Evolutionary conservation across 208 protist species (phyloP), one percentile per base, ranked within the genome.

Genomic region (Tritrichomonas foetus): DNA sequence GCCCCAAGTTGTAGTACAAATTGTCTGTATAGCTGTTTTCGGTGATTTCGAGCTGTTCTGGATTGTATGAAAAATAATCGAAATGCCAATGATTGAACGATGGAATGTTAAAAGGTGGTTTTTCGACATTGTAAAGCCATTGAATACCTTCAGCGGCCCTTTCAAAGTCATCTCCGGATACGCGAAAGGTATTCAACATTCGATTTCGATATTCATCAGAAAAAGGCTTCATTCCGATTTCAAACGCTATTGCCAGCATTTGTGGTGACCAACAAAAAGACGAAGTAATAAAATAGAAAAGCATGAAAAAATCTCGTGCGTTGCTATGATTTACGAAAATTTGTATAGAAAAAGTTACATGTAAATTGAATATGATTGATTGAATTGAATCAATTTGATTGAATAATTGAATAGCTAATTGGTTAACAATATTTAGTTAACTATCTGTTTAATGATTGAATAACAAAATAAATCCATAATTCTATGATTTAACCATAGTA

Each of bases 1-100:
- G 8, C 0, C 33, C 9, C 1, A 89, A 22, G 27, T 89, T 57
- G 16, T 53, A 0, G 20, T 39, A 53, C 11, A 89, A 9, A 16
- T 57, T 39, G 57, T 89, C 78, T 57, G 47, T 47, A 61, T 89
- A 25, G 44, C 14, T 57, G 39, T 89, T 14, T 33, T 53, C 3
- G 8, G 44, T 20, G 30, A 89, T 33, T 61, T 25, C 16, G 0
- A 89, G 27, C 53, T 89, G 25, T 53, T 89, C 27, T 53, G 2
- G 25, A 57, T 89, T 89, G 44, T 47, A 44, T 39, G 47, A 27
- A 33, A 57, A 20, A 14, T 16, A 57, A n/a, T 57, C 20, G 44
- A 89, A 89, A 20, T 89, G 78, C 78, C 78, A 89, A 57, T 89
- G 78, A 57, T 89, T 39, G 16, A 89, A 89, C 30, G 78, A 89